Base-by-base conservation (phyloP, 768 basidiomycete species). In the Trametes sanguinea region DNA sequence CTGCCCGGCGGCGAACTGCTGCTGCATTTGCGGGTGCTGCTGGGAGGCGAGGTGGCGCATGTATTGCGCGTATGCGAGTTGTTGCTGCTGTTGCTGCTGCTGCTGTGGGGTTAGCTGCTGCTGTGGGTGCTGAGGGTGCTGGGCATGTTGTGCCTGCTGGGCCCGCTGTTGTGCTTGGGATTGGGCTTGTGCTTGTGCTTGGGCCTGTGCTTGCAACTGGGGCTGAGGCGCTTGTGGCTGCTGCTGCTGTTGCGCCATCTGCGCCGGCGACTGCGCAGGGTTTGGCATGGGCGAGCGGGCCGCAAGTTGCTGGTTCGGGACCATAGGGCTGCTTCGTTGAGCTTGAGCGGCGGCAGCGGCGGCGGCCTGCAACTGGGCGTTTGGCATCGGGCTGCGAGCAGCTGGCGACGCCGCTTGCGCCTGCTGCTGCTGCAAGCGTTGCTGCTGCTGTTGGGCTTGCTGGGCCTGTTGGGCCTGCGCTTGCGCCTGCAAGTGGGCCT, bases 241-340 rank as follows among this genome's bases (percentile, higher is more conserved):
- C 35, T 48, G 40, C 48, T 32, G 61, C 57, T 62, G 39, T 39
- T 45, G 61, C 32, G 11, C 39, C 46, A 17, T 71, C 27, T 71
- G 72, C n/a, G 64, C 56, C 7, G 60, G 61, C 14, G 63, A 65
- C 9, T 64, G 62, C 5, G 39, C 30, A 29, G 60, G 59, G 43
- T 47, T 39, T 14, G 67, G 66, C 67, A 71, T 67, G n/a, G 68
- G 68, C 14, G 69, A 70, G 11, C 66, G 69, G 4, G 65, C 22
- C 14, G 61, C 51, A 17, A 69, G 50, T 32, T 51, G 45, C 54
- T 64, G 69, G 50, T 50, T 57, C 8, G 57, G 52, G 9, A 64
- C 62, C 53, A 69, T 60, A 8, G 69, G 69, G 60, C 67, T 68
- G 46, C 39, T 63, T 27, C 57, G 62, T 46, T 63, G 55, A 5